Percentiles rank a stretch among this genome's conserved stretches.
Evolutionary conservation across 371 early-diverging fungal species (phyloP).

Genomic region (Lichtheimia corymbifera): DNA sequence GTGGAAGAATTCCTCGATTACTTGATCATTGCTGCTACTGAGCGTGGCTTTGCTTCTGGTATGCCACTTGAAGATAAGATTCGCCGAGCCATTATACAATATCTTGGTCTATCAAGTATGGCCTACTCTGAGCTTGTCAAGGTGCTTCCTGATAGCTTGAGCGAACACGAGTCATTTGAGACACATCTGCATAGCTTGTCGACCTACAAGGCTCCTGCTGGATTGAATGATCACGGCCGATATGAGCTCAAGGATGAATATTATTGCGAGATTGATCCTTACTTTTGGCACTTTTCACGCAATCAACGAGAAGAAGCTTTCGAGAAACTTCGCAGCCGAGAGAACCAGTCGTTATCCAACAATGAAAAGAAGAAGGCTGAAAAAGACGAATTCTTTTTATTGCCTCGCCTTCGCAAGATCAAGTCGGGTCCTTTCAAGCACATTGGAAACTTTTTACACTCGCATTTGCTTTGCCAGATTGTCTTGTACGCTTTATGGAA

Average conservation of each 20-base stretch:
- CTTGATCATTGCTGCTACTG: constrained; percentile 82
- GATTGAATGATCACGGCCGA: constrained; percentile 78
- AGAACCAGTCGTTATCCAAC: constrained; percentile 25
- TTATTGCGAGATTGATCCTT: constrained; percentile 85
- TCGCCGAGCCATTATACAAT: constrained; percentile 86
- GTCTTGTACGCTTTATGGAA: constrained; percentile 80
- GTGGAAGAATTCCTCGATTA: constrained; percentile 86
- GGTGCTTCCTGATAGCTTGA: constrained; percentile 80
- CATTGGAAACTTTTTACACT: constrained; percentile 70
- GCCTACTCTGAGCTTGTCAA: constrained; percentile 87
- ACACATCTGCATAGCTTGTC: constrained; percentile 72
- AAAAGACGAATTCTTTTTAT: constrained; percentile 50
- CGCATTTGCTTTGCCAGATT: constrained; percentile 70
- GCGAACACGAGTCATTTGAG: constrained; percentile 77
- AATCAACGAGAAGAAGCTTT: constrained; percentile 91
- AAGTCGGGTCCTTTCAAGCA: constrained; percentile 71
- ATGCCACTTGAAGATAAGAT: constrained; percentile 73
- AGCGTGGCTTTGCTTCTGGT: constrained; percentile 73
- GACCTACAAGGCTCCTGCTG: constrained; percentile 82
- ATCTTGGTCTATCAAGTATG: constrained; percentile 66
- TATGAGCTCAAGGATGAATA: constrained; percentile 89
- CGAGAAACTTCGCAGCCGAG: constrained; percentile 56
- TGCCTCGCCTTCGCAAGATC: constrained; percentile 63
- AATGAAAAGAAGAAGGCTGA: constrained; percentile 11
- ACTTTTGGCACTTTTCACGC: constrained; percentile 89